phyloP scores from a whole-genome alignment of 805 yeast species.

The Ogataea chonburiensis region DNA sequence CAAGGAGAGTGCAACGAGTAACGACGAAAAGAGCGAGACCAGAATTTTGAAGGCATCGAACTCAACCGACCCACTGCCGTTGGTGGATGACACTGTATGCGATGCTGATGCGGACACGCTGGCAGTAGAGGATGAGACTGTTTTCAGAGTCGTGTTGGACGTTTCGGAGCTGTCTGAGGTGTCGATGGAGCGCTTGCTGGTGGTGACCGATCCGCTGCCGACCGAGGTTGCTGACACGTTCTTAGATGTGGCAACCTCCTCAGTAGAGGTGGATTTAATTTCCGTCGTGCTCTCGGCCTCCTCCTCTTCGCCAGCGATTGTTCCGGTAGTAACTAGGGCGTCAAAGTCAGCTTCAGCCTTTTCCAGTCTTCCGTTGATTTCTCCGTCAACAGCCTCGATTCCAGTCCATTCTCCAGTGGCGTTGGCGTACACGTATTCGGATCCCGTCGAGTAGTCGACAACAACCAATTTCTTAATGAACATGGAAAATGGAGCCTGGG shows the following conservation, averaged over 20 bases:
- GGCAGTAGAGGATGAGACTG: constrained; percentile 11
- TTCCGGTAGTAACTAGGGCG: constrained; percentile 35
- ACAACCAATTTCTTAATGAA: constrained; percentile 56
- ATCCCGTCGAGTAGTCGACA: constrained; percentile 69
- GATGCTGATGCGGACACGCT: constrained; percentile 21
- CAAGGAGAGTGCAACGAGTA: constrained; percentile 14
- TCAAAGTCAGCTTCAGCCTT: constrained; percentile 46
- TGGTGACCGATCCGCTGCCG: constrained; percentile 13
- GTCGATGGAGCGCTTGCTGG: constrained; percentile 14
- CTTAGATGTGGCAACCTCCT: neutral
- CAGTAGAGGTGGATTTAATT: neutral
- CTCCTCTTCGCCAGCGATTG: constrained; percentile 1
- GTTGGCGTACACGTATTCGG: constrained; percentile 54
- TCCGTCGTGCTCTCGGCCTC: constrained; percentile 7
- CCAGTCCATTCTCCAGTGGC: constrained; percentile 59
- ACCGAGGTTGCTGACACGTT: constrained; percentile 12
- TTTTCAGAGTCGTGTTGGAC: constrained; percentile 5
- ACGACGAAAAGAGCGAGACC: constrained; percentile 11
- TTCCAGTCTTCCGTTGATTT: constrained; percentile 56
- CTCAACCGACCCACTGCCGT: constrained; percentile 9
- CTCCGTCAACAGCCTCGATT: constrained; percentile 55
- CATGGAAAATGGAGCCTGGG: constrained; percentile 69
- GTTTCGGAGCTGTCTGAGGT: constrained; percentile 2
- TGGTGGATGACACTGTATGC: constrained; percentile 17
- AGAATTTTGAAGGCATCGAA: constrained; percentile 5